Evolutionary conservation across 495 filamentous ascomycete genomes (phyloP), one percentile per base, ranked within the genome.

Genomic region (Penicillium lividum): DNA sequence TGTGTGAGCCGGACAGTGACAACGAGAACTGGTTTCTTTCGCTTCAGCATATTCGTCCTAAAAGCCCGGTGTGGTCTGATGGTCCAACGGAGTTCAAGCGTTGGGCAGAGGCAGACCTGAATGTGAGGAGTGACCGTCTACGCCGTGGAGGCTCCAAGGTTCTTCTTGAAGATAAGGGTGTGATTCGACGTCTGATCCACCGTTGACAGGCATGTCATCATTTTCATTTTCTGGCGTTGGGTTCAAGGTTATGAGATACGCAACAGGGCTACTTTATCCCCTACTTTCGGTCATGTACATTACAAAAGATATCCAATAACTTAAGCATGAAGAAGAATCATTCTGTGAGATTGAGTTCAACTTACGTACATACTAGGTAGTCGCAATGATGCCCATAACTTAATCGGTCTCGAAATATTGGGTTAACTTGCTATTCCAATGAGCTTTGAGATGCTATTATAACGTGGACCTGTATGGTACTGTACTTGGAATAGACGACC

Each of bases 21-120:
- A 59, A 69, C 31, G 70, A 75, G 28, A 68, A 70, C 51, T 78
- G 75, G 74, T 76, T 76, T 53, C 28, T 53, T 0, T 74, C 73
- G 16, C 65, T 77, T n/a, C 62, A 63, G 13, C 69, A 71, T 25
- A 55, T 70, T 8, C 59, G 58, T 7, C 61, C 60, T 5, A 58
- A 60, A 10, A 59, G 53, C 15, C 67, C 69, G 8, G 53, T 57
- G 0, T 76, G 75, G 73, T 74, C 67, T 13, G 71, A 77, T 50
- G 65, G 69, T 36, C 65, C 59, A 33, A 79, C 77, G 3, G 73
- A 76, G 0, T 77, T 80, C 61, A 80, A 78, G 58, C 58, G 61
- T 15, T 80, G 75, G 75, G 74, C 71, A 11, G 60, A 68, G 30
- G 72, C 69, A 9, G 72, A 76, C 46, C 68, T 70, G 49, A 74